Evolutionary conservation across 2,329 filamentous ascomycete genomes (phyloP), one percentile per base, ranked within the genome.

Genomic region (Ceratocystis diversiconidia): DNA sequence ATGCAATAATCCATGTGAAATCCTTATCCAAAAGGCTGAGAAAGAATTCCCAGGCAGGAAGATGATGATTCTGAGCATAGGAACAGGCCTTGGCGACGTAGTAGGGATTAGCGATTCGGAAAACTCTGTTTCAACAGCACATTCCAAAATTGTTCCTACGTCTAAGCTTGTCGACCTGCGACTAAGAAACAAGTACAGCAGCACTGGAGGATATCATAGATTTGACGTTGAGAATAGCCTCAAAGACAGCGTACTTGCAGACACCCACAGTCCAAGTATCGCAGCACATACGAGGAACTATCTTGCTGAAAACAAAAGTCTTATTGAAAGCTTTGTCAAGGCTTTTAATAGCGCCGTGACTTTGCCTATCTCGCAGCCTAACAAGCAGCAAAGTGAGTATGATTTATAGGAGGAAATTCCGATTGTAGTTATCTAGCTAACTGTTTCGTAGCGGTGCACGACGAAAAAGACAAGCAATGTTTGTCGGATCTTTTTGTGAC

Each of bases 1-100:
- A 1, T 69, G 71, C 43, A 74, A 74, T 64, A 74, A 75, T 52
- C 73, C 73, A 22, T 70, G 70, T 60, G 69, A 72, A 25, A 67
- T 72, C 1, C 68, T 74, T 12, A 70, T 74, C 8, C 61, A 69
- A 4, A 72, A 73, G 63, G 73, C 73, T 4, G 43, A 65, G 55
- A 55, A 44, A 1, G 66, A 70, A 52, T 73, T 71, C 50, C 71
- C 71, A 15, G 59, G 10, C 52, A 64, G 46, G 30, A 2, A 32
- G 19, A 25, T 64, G 5, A 69, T 63, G 7, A 41, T 72, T 22
- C 67, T 72, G 1, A 73, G 71, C 48, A 70, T 73, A 30, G 71
- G 72, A 5, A 73, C 72, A 0, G 72, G 72, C 1, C 67, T 71
- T 8, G 69, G 70, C 5, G 41, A 69, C 6, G 67, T 70, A 7